These are phyloP conservation scores for Aureobasidium melanogenum DNA, from an alignment of 2,329 filamentous ascomycete species.

Conservation along the genomic window DNA sequence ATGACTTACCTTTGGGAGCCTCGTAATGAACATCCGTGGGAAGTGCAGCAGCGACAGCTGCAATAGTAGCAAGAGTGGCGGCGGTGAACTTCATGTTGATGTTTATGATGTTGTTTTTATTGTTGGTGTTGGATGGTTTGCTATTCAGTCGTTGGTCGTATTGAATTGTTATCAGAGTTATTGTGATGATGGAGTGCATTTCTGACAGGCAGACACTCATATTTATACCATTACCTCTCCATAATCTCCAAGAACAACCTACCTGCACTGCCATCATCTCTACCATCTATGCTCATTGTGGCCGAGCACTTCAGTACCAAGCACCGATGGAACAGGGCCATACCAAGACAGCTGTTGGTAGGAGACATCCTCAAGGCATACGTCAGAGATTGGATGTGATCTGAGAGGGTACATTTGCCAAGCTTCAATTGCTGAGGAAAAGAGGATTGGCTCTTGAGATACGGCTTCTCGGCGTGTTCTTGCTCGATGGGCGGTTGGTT, in stretches of 20 bases:
- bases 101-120: neutral
- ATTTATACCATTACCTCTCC: neutral
- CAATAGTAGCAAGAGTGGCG: constrained; percentile 8
- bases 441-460: neutral
- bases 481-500: neutral
- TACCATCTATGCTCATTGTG: neutral
- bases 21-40: constrained; percentile 4
- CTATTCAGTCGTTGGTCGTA: neutral
- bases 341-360: neutral
- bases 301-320: neutral
- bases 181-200: neutral
- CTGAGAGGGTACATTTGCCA: neutral
- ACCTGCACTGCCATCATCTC: neutral
- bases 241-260: neutral
- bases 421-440: neutral
- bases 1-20: constrained; percentile 10
- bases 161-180: neutral
- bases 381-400: neutral
- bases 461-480: neutral
- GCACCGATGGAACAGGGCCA: neutral
- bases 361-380: neutral
- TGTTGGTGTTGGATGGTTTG: neutral
- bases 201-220: neutral
- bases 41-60: constrained; percentile 5
- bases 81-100: constrained; percentile 14